A percentile compares a stretch with the other conserved stretches of the same genome.
phyloP scores from a whole-genome alignment of 352 stramenopile species.

The Thalassiosira hispida region DNA sequence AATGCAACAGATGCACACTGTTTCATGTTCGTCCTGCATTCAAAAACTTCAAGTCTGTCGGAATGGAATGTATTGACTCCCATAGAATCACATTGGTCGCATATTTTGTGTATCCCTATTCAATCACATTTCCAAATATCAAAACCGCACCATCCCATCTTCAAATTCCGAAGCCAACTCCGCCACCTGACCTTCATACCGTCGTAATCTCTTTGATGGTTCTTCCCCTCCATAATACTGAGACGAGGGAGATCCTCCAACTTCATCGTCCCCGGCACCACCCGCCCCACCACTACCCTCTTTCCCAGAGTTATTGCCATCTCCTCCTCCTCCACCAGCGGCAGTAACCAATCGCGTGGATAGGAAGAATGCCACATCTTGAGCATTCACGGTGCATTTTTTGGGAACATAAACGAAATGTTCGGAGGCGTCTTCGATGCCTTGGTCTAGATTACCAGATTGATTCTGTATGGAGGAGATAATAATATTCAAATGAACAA shows the following conservation, averaged over 20 bases:
- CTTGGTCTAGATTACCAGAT: slow-evolving; percentile 73
- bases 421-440: slow-evolving; percentile 79
- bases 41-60: too few relatives aligned
- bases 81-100: too few relatives aligned
- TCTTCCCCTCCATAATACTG: slow-evolving; percentile 55
- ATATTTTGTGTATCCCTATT: neutral
- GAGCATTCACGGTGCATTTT: slow-evolving; percentile 75
- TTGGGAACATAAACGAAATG: slow-evolving; percentile 82
- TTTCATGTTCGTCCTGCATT: too few relatives aligned
- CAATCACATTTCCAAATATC: slow-evolving; percentile 14
- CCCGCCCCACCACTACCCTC: slow-evolving; percentile 12
- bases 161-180: slow-evolving; percentile 75
- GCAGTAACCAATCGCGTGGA: slow-evolving; percentile 67
- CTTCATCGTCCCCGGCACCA: slow-evolving; percentile 7
- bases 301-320: slow-evolving; percentile 20
- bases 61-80: too few relatives aligned
- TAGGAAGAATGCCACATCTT: slow-evolving; percentile 84
- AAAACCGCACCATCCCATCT: slow-evolving; percentile 80
- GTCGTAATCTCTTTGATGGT: slow-evolving; percentile 60
- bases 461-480: slow-evolving; percentile 59
- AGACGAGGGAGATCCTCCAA: slow-evolving; percentile 8
- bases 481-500: neutral
- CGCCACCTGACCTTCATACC: slow-evolving; percentile 71
- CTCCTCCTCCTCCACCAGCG: slow-evolving; percentile 20
- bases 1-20: too few relatives aligned